These are phyloP conservation scores for Haplosporangium sp. DNA, from an alignment of 371 early-diverging fungal species.

Conservation along the genomic window DNA sequence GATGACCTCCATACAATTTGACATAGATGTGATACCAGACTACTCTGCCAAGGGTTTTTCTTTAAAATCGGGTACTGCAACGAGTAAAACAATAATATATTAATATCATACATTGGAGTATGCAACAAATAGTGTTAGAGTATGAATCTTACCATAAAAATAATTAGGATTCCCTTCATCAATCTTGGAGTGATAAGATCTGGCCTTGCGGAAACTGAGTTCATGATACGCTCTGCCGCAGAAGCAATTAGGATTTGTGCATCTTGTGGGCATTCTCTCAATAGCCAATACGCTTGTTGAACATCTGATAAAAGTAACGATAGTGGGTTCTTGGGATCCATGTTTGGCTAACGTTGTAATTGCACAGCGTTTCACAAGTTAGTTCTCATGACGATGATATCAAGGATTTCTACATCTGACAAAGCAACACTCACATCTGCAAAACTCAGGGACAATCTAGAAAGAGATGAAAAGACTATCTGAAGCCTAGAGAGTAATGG, in stretches of 20 bases:
- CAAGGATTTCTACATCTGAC: neutral
- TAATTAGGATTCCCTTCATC: conserved; percentile 54
- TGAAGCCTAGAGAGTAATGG: conserved; percentile 38
- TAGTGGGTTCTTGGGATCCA: conserved; percentile 38
- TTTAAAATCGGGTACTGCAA: conserved; percentile 46
- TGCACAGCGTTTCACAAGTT: neutral
- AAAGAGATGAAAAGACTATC: conserved; percentile 50
- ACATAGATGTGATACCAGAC: conserved; percentile 43
- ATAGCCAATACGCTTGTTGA: conserved; percentile 52
- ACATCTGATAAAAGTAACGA: conserved; percentile 49
- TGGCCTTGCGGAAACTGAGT: conserved; percentile 45
- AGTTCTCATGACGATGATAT: neutral
- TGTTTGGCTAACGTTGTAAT: conserved; percentile 20
- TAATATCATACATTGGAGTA: too few species aligned
- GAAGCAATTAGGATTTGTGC: conserved; percentile 43
- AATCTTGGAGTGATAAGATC: conserved; percentile 48
- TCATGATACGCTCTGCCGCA: conserved; percentile 56
- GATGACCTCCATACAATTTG: conserved; percentile 51
- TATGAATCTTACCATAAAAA: conserved; percentile 42
- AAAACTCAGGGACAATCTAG: conserved; percentile 52
- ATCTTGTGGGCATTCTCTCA: conserved; percentile 48
- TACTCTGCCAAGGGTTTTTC: conserved; percentile 50
- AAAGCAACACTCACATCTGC: conserved; percentile 40
- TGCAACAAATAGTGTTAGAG: too few species aligned
- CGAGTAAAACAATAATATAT: neutral